Percentiles rank a stretch among this genome's conserved stretches.
phyloP scores from a whole-genome alignment of 2,329 filamentous ascomycete species.

The Sordariomycetes sp. region DNA sequence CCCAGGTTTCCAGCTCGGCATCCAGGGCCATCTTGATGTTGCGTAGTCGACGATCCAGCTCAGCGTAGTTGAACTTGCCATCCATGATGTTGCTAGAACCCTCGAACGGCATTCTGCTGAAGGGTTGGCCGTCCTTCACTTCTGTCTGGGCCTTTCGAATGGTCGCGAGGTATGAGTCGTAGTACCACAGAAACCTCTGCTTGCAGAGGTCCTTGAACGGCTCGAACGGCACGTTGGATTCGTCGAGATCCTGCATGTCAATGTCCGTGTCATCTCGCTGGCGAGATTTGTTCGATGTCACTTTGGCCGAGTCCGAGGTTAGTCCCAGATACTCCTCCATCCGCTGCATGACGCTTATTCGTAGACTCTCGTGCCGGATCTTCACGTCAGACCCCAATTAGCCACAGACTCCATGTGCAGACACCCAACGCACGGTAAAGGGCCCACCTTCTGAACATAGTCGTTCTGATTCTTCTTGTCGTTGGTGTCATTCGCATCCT shows the following conservation, averaged over 20 bases:
- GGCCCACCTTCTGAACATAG: slow-evolving; percentile 66
- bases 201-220: slow-evolving; percentile 89
- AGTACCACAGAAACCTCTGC: slow-evolving; percentile 91
- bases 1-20: slow-evolving; percentile 63
- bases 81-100: slow-evolving; percentile 67
- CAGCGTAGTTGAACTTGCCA: slow-evolving; percentile 71
- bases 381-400: slow-evolving; percentile 20
- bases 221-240: slow-evolving; percentile 54
- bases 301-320: slow-evolving; percentile 34
- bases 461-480: slow-evolving; percentile 66
- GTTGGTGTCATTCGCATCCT: slow-evolving; percentile 54
- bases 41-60: slow-evolving; percentile 58
- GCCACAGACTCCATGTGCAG: not conserved
- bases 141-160: slow-evolving; percentile 56
- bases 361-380: slow-evolving; percentile 85
- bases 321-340: slow-evolving; percentile 72
- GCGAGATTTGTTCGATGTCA: slow-evolving; percentile 9
- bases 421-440: not conserved
- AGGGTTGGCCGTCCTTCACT: slow-evolving; percentile 51
- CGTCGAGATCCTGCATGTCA: slow-evolving; percentile 41
- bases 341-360: slow-evolving; percentile 76
- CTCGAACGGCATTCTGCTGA: slow-evolving; percentile 85
- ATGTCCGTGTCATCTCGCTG: slow-evolving; percentile 32
- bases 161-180: slow-evolving; percentile 68
- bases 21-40: slow-evolving; percentile 61